Conservation (phyloP, 495 filamentous ascomycete genomes). For the Bacidia gigantensis region DNA sequence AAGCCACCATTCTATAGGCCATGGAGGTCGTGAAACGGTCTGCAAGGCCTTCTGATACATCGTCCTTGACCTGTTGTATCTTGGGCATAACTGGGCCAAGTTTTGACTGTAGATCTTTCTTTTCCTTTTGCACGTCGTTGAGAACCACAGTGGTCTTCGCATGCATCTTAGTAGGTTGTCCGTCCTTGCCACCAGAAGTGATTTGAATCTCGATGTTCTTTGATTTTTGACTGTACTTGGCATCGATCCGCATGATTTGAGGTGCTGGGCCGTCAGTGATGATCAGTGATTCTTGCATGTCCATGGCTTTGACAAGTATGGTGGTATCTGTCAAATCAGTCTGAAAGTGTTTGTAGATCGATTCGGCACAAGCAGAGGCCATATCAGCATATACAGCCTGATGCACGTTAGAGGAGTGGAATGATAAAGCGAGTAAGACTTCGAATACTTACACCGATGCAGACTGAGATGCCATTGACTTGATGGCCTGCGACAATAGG, state of each 20-base stretch:
- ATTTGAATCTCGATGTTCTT: constrained; percentile 22
- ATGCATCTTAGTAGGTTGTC: constrained; percentile 37
- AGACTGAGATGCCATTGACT: constrained; percentile 27
- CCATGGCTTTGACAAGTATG: constrained; percentile 48
- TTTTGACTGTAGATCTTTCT: constrained; percentile 4
- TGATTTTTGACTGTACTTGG: constrained; percentile 24
- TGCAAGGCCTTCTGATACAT: constrained; percentile 1
- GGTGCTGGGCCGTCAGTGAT: constrained; percentile 31
- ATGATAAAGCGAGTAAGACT: background rate
- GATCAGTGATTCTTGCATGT: constrained; percentile 58
- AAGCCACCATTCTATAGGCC: constrained; percentile 11
- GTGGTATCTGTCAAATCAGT: constrained; percentile 38
- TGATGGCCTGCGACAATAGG: constrained; percentile 56
- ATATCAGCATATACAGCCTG: constrained; percentile 58
- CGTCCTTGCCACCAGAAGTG: constrained; percentile 30
- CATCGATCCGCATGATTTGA: constrained; percentile 31
- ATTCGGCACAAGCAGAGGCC: constrained; percentile 58
- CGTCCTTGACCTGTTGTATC: constrained; percentile 2
- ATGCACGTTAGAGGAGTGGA: constrained; percentile 13
- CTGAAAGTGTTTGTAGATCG: constrained; percentile 45
- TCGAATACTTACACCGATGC: no score
- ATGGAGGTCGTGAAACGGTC: constrained; percentile 10
- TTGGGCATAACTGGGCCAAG: background rate
- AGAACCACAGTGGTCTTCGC: no score
- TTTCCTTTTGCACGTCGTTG: constrained; percentile 6